Conservation (phyloP, 1,139 yeast species). For the Zygosaccharomyces sapae region DNA sequence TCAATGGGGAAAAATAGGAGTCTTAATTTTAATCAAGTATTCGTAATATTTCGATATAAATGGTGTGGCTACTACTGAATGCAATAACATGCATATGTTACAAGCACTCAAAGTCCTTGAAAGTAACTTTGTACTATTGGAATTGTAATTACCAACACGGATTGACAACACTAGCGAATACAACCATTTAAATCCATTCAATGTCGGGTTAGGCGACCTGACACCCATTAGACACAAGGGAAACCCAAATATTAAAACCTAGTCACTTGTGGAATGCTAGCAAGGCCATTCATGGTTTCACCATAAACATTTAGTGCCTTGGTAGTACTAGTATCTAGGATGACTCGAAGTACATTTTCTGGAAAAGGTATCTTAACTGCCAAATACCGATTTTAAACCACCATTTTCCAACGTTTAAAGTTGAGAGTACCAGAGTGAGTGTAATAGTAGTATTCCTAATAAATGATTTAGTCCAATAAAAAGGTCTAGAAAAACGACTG, state of each 20-base stretch:
- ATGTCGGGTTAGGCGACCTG: constrained; percentile 7
- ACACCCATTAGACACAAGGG: constrained; percentile 21
- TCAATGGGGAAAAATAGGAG: constrained; percentile 10
- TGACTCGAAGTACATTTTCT: constrained; percentile 32
- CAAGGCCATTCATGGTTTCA: constrained; percentile 19
- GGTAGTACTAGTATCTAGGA: constrained; percentile 37
- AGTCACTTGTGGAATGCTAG: constrained; percentile 21
- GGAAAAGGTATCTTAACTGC: constrained; percentile 31
- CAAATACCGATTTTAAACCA: constrained; percentile 22
- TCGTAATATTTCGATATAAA: constrained; percentile 11
- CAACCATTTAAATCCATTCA: constrained; percentile 13
- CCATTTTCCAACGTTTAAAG: constrained; percentile 18
- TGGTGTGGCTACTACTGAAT: constrained; percentile 10
- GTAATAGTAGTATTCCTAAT: constrained; percentile 14
- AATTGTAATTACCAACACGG: constrained; percentile 9
- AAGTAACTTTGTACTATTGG: constrained; percentile 6
- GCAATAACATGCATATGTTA: constrained; percentile 7
- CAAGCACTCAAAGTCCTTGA: constrained; percentile 5
- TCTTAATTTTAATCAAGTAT: constrained; percentile 10
- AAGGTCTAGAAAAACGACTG: constrained; percentile 10
- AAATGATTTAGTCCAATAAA: constrained; percentile 7
- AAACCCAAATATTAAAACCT: constrained; percentile 17
- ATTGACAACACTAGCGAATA: constrained; percentile 13
- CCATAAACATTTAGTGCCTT: constrained; percentile 23
- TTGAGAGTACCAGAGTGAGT: constrained; percentile 11